Evolutionary conservation across 768 basidiomycete species (phyloP), one percentile per base, ranked within the genome.

Genomic region (Gymnopilus dilepis): DNA sequence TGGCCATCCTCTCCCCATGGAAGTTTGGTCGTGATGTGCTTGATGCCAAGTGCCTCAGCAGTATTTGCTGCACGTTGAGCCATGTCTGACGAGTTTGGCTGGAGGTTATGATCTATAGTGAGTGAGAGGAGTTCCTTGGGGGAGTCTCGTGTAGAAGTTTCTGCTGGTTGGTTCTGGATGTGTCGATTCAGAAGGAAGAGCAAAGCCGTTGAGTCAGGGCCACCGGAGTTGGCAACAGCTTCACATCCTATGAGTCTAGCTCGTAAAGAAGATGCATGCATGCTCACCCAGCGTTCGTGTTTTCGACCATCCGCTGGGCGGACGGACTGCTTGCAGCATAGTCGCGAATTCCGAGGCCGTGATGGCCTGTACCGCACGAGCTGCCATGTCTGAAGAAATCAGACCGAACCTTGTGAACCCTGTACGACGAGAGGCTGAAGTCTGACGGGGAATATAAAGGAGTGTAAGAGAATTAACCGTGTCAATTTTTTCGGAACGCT

Each of bases 151-250:
- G 15, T 6, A 21, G 37, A 24, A 31, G 4, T 24, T 43, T 15
- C 15, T 21, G 28, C 4, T 26, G 48, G 15, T 22, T 38, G 55
- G 64, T 72, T 71, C 28, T 72, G 66, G 38, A 87, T 65, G 26
- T 82, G 72, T 24, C 78, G 77, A 38, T 84, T 69, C 37, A 94
- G 75, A 13, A 94, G 82, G 67, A 86, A 92, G 15, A 94, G 78
- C 5, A 95, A 78, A 70, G 90, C 91, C 0, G 88, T 86, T 3
- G 93, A 95, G 72, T 95, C 93, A 9, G 92, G 85, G 1, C 93
- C 93, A 6, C 90, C 93, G 11, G 93, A 94, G 71, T 87, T 88
- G 21, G 89, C 92, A 43, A 94, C 82, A 34, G 84, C 93, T 92
- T 57, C 13, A 57, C 17, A 50, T 56, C 19, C 8, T 11, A 47